A percentile compares a stretch with the other conserved stretches of the same genome.
Conservation (phyloP, 2,329 filamentous ascomycete genomes). For the Phaeosphaeria sp. region DNA sequence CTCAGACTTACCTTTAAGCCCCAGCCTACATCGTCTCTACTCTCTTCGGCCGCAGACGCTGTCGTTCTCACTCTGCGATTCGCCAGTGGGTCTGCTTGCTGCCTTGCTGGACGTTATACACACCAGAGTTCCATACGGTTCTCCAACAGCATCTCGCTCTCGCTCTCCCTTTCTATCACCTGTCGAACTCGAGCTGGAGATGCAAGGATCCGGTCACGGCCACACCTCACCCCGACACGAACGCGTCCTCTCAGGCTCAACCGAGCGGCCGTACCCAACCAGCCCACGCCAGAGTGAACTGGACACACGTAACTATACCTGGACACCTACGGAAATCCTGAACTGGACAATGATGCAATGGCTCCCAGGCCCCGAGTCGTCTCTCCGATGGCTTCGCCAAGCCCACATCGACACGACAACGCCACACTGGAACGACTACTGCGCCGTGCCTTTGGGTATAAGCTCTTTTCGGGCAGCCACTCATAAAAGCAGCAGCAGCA, state of each 20-base stretch:
- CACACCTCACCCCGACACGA: slow-evolving; percentile 12
- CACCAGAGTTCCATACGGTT: slow-evolving; percentile 19
- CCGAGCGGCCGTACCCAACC: slow-evolving; percentile 5
- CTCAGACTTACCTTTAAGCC: slow-evolving; percentile 11
- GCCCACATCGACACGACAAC: slow-evolving; percentile 35
- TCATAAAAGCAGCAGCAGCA: slow-evolving; percentile 15
- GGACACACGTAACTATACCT: slow-evolving; percentile 6
- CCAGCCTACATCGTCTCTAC: slow-evolving; percentile 32
- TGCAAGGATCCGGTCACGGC: background rate
- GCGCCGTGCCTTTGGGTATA: slow-evolving; percentile 47
- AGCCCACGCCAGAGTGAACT: slow-evolving; percentile 20
- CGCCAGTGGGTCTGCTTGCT: slow-evolving; percentile 44
- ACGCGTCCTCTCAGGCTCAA: slow-evolving; percentile 4
- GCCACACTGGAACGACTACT: slow-evolving; percentile 25
- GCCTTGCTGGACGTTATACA: slow-evolving; percentile 42
- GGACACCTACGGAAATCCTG: slow-evolving; percentile 59
- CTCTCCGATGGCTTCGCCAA: slow-evolving; percentile 53
- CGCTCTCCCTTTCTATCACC: slow-evolving; percentile 42
- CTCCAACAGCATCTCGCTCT: slow-evolving; percentile 24
- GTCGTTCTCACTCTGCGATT: slow-evolving; percentile 48
- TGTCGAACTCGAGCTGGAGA: slow-evolving; percentile 30
- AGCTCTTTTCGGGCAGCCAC: slow-evolving; percentile 39
- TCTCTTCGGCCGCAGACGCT: slow-evolving; percentile 45
- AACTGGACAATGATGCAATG: slow-evolving; percentile 62
- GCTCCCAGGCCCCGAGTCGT: slow-evolving; percentile 56